Evolutionary conservation across 768 basidiomycete species (phyloP).

Genomic region (Russula griseocarnosa): DNA sequence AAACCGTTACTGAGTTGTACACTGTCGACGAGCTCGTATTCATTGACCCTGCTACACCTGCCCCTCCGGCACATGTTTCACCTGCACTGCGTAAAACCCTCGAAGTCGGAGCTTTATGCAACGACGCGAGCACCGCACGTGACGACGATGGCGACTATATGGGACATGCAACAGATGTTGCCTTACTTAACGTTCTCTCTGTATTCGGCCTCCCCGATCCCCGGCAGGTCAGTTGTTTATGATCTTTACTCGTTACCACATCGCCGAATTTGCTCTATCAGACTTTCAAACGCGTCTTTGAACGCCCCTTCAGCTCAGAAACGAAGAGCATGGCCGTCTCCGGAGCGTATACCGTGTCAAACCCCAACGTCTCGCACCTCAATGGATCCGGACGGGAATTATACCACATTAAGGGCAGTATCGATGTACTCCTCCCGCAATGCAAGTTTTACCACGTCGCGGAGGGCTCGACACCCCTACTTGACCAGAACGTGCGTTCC

Average conservation of each 20-base stretch:
- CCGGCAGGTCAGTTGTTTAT: conserved; percentile 51
- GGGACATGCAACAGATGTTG: conserved; percentile 93
- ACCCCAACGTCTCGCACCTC: conserved; percentile 30
- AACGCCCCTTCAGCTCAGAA: conserved; percentile 91
- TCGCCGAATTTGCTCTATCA: conserved; percentile 32
- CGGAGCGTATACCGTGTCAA: conserved; percentile 53
- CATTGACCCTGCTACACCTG: conserved; percentile 53
- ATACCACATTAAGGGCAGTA: conserved; percentile 89
- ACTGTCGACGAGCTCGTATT: conserved; percentile 75
- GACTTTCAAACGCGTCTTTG: conserved; percentile 68
- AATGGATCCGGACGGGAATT: conserved; percentile 54
- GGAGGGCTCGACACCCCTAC: conserved; percentile 79
- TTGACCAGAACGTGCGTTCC: conserved; percentile 65
- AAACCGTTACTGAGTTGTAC: conserved; percentile 88
- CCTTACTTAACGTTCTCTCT: conserved; percentile 74
- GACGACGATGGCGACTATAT: conserved; percentile 71
- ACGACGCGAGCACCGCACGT: conserved; percentile 65
- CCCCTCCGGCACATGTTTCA: conserved; percentile 43
- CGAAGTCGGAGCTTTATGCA: conserved; percentile 84
- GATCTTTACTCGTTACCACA: neutral
- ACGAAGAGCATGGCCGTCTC: conserved; percentile 91
- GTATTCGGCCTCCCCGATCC: conserved; percentile 65
- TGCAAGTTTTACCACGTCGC: conserved; percentile 89
- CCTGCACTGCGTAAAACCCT: conserved; percentile 70
- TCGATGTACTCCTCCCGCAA: conserved; percentile 79